Base-by-base conservation (phyloP, 2,329 filamentous ascomycete species). In the Mycosphaerella arachidis region DNA sequence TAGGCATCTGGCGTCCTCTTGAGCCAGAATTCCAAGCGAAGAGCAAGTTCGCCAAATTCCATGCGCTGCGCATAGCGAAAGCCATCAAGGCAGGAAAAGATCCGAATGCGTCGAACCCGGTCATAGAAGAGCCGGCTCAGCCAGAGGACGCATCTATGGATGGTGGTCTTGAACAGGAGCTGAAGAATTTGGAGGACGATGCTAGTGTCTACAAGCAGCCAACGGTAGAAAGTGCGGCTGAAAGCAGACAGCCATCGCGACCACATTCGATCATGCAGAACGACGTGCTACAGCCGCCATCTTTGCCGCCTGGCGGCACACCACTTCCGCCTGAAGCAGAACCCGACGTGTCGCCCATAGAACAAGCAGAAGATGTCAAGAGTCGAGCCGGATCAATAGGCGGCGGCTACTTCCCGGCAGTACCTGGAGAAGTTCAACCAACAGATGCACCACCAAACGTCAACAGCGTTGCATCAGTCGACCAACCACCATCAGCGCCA, bases 11-110 rank as follows among this genome's bases (percentile, higher is more conserved):
- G 92, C 88, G 86, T 6, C 76, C 84, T 0, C 78, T 87, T 10
- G 90, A 96, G 35, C 77, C 84, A 0, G 92, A 97, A 70, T 85
- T 87, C 20, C 81, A 86, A 43, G 85, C 91, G 57, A 97, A 96
- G 80, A 91, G 93, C 76, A 97, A 95, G 74, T 99, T 91, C 73
- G 92, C 93, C 46, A 99, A 97, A 75, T 99, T 91, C 83, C 95
- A 97, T 74, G 92, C 93, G 1, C 79, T 93, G 37, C 86, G 94
- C 59, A 99, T 99, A 71, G 82, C 90, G 16, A 96, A 91, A 76
- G 94, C 94, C 10, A 84, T 97, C 70, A 94, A 92, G 71, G 90
- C 92, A 45, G 92, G 92, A 56, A 88, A 90, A 66, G 92, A 99
- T 71, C 94, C 94, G 3, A 99, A 99, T 75, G 86, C 88, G 57